phyloP scores from a whole-genome alignment of 192 early-diverging fungal genomes.

The Radiomyces spectabilis region DNA sequence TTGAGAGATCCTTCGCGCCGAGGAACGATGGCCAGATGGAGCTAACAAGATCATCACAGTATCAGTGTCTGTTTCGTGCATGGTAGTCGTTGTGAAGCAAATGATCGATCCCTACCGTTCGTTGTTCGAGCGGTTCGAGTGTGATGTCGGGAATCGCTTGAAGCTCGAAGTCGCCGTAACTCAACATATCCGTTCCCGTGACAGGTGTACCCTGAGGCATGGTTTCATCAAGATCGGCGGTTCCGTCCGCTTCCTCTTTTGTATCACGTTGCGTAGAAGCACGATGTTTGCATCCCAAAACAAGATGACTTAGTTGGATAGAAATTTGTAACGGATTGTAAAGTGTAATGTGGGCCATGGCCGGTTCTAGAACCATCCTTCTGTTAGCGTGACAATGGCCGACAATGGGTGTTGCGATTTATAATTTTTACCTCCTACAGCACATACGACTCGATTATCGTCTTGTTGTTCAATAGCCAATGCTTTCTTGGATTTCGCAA shows the following conservation, averaged over 20 bases:
- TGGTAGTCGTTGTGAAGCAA: no score
- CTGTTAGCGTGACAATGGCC: not conserved
- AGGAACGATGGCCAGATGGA: slow-evolving; percentile 63
- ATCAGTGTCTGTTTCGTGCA: not conserved
- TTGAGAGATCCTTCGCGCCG: slow-evolving; percentile 65
- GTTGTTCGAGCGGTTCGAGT: slow-evolving; percentile 43
- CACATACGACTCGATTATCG: slow-evolving; percentile 52
- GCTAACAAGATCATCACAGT: slow-evolving; percentile 23
- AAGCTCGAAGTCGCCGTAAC: slow-evolving; percentile 49
- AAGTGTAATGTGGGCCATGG: slow-evolving; percentile 54
- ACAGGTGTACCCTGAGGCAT: slow-evolving; percentile 6
- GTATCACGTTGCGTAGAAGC: slow-evolving; percentile 19
- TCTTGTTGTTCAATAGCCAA: slow-evolving; percentile 27
- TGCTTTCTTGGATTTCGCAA: slow-evolving; percentile 16
- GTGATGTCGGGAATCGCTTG: slow-evolving; percentile 43
- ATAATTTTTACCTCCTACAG: slow-evolving; percentile 59
- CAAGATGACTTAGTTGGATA: slow-evolving; percentile 56
- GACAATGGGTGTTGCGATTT: not conserved
- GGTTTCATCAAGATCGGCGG: not conserved
- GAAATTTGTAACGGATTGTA: slow-evolving; percentile 70
- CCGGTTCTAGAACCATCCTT: slow-evolving; percentile 46
- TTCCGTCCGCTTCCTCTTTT: not conserved
- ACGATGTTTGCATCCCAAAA: slow-evolving; percentile 47
- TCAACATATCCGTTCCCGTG: slow-evolving; percentile 6
- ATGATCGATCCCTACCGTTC: slow-evolving; percentile 21